A percentile compares a stretch with the other conserved stretches of the same genome.
Conservation (phyloP, 768 basidiomycete species). For the Mycena galericulata region DNA sequence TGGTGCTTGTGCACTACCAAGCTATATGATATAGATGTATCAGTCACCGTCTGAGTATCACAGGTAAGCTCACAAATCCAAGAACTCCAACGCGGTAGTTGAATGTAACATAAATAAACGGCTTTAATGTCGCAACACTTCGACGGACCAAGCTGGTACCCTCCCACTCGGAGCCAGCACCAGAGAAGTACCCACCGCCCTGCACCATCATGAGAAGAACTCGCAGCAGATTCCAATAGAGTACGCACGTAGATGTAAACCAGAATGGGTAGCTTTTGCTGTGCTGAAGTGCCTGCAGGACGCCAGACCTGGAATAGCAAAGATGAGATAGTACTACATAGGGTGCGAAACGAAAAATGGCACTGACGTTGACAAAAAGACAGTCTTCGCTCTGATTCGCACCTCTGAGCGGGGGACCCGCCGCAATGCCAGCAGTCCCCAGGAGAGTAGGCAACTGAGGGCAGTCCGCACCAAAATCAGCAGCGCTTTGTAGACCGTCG, state of each 20-base stretch:
- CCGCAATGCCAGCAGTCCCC: background rate
- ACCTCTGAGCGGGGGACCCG: slow-evolving; percentile 7
- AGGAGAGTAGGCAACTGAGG: background rate
- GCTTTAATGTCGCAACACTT: slow-evolving; percentile 1
- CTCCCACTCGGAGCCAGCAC: slow-evolving; percentile 15
- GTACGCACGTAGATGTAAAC: too few species aligned
- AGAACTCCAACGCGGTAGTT: too few species aligned
- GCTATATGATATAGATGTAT: too few species aligned
- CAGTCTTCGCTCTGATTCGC: slow-evolving; percentile 14
- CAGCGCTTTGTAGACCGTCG: too few species aligned
- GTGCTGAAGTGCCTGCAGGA: background rate
- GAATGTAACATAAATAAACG: background rate
- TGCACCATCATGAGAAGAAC: background rate
- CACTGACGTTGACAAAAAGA: too few species aligned
- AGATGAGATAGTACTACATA: background rate
- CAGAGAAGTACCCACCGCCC: slow-evolving; percentile 15
- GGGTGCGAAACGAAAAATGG: background rate
- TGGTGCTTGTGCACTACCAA: too few species aligned
- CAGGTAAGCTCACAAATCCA: too few species aligned
- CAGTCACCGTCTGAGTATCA: too few species aligned
- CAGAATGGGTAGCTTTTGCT: too few species aligned
- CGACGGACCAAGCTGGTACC: slow-evolving; percentile 2
- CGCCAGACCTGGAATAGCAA: background rate
- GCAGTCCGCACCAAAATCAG: slow-evolving; percentile 14
- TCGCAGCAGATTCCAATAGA: too few species aligned